phyloP scores from a whole-genome alignment of 192 early-diverging fungal species.

The Pilaira anomala region DNA sequence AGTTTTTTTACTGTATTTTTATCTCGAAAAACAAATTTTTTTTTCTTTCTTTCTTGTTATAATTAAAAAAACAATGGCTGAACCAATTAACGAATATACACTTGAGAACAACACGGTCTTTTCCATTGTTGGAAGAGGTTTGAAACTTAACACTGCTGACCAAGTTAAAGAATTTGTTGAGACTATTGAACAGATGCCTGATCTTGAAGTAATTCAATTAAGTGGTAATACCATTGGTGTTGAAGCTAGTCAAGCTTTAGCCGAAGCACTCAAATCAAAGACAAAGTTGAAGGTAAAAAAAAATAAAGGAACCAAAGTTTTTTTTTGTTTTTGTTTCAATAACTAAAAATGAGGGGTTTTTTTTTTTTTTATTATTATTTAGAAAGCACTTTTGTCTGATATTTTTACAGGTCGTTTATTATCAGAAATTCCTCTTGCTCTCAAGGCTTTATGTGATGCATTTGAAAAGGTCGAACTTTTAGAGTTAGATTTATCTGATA shows the following conservation, averaged over 20 bases:
- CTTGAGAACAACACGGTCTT: slow-evolving; percentile 53
- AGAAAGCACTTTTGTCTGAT: slow-evolving; percentile 85
- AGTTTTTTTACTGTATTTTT: no score
- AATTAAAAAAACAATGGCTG: slow-evolving; percentile 22
- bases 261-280: slow-evolving; percentile 64
- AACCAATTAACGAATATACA: slow-evolving; percentile 34
- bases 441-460: slow-evolving; percentile 81
- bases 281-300: slow-evolving; percentile 64
- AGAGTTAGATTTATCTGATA: slow-evolving; percentile 88
- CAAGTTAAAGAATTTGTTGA: slow-evolving; percentile 77
- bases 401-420: slow-evolving; percentile 92
- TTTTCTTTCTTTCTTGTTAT: background rate
- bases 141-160: slow-evolving; percentile 83
- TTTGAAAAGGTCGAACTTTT: slow-evolving; percentile 77
- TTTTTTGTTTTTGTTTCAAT: background rate
- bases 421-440: slow-evolving; percentile 81
- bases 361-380: slow-evolving; percentile 13
- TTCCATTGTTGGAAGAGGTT: slow-evolving; percentile 83
- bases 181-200: slow-evolving; percentile 61
- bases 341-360: background rate
- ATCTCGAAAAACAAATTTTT: background rate
- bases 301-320: background rate
- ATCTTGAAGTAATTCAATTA: slow-evolving; percentile 67
- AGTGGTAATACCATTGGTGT: slow-evolving; percentile 93
- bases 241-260: slow-evolving; percentile 81